Base-by-base conservation (phyloP, 176 grass and related monocot genomes). In the Puccinellia tenuiflora region DNA sequence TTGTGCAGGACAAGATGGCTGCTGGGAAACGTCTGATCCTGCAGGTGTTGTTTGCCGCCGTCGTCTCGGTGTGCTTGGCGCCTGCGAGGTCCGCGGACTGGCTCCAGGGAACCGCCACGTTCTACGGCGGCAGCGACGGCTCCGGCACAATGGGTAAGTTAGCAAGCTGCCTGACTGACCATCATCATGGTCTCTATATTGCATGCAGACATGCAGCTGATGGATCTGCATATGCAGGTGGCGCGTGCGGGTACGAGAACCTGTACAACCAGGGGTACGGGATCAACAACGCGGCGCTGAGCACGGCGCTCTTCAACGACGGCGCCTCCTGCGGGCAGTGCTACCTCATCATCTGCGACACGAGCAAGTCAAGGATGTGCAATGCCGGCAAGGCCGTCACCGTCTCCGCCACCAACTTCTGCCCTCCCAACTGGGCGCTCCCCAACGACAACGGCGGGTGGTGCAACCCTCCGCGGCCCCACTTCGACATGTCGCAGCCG, bases 401-500 rank as follows among this genome's bases (percentile, higher is more conserved):
- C 61, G 29, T 63, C 15, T 33, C 61, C 6, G 61, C 61, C 61
- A 64, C 61, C 61, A 64, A 64, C 61, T 18, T 64, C 61, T 64
- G 61, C 29, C 61, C 61, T 33, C 29, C 61, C 28, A 64, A 33
- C 61, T n/a, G n/a, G n/a, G n/a, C n/a, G n/a, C 11, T 69, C 17
- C 50, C 86, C 15, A 79, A 5, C 8, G 20, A 90, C 51, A 38
- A 66, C 28, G 87, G 90, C 13, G 90, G 90, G 59, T 89, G 83
- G 87, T 92, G 86, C 83, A 86, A 80, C 57, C 35, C 83, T 0
- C 67, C 86, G 2, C 79, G 67, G 1, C 3, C 53, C 2, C 90
- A 92, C 86, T 92, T 92, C 68, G 90, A 89, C 86, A 89, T 89
- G 83, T 68, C 90, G 20, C 79, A 86, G 57, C 90, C 79, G 6